phyloP scores from a whole-genome alignment of 2,329 filamentous ascomycete species.

The Rhynchosporium secalis region DNA sequence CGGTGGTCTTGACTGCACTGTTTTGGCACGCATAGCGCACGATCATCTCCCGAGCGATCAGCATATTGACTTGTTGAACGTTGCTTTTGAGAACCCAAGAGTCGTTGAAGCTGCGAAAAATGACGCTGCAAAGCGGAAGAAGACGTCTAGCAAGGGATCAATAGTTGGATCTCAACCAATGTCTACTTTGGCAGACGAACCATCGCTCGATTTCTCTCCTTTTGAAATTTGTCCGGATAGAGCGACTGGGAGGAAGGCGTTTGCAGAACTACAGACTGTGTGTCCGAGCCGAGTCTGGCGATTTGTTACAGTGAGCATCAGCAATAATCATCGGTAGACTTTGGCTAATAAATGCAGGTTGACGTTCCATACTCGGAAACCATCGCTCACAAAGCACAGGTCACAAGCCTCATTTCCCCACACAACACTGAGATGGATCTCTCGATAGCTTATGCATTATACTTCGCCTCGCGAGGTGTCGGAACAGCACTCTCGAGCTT shows the following conservation, averaged over 20 bases:
- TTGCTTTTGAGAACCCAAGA: constrained; percentile 93
- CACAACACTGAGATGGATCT: constrained; percentile 99
- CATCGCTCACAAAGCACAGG: constrained; percentile 62
- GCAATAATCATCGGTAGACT: neutral
- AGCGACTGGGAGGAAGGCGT: constrained; percentile 78
- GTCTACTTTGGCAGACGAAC: neutral
- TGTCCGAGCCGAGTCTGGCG: constrained; percentile 76
- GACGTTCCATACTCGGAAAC: constrained; percentile 81
- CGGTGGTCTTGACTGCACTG: constrained; percentile 88
- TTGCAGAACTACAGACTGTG: constrained; percentile 67
- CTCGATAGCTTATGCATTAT: constrained; percentile 90
- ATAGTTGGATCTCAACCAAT: neutral
- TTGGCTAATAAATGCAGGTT: constrained; percentile 48
- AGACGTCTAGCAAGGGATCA: constrained; percentile 21
- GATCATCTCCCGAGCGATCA: constrained; percentile 70
- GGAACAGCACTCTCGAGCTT: constrained; percentile 38
- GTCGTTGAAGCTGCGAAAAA: constrained; percentile 58
- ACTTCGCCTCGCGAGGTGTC: constrained; percentile 83
- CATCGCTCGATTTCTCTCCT: constrained; percentile 37
- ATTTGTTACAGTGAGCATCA: constrained; percentile 66
- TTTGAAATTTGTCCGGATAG: constrained; percentile 91
- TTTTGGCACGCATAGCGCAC: constrained; percentile 78
- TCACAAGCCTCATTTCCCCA: constrained; percentile 80
- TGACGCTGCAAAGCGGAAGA: constrained; percentile 37
- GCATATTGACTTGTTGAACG: constrained; percentile 85